Evolutionary conservation across 2,329 filamentous ascomycete species (phyloP).

Genomic region (Biscogniauxia sp.): DNA sequence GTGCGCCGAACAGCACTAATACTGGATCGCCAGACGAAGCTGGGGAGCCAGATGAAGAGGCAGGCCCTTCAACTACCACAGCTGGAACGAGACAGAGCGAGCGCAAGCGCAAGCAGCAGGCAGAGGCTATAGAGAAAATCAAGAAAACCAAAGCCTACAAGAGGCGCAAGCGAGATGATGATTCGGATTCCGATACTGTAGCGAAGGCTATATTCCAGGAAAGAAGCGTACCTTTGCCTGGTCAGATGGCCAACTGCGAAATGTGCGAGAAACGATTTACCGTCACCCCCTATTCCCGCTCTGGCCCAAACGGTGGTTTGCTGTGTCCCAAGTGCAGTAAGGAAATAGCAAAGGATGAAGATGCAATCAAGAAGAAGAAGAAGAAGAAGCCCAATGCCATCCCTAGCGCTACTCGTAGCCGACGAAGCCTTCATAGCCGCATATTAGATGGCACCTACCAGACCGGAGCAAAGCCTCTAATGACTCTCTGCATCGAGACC

Average conservation of each 20-base stretch:
- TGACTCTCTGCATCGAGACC: conserved; percentile 62
- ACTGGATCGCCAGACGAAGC: conserved; percentile 6
- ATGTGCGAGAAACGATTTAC: conserved; percentile 85
- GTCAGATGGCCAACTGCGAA: conserved; percentile 86
- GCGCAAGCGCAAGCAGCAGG: conserved; percentile 51
- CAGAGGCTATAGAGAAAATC: conserved; percentile 58
- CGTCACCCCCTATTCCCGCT: conserved; percentile 83
- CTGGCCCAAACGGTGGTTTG: conserved; percentile 80
- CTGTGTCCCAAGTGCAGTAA: conserved; percentile 81
- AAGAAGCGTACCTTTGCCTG: conserved; percentile 60
- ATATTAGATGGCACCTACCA: conserved; percentile 72
- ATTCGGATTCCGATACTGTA: conserved; percentile 47
- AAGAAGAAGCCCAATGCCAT: conserved; percentile 47
- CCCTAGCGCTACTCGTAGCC: conserved; percentile 55
- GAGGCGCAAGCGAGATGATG: conserved; percentile 44
- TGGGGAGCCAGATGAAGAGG: conserved; percentile 13
- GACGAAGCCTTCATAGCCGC: conserved; percentile 78
- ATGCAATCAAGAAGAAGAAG: conserved; percentile 55
- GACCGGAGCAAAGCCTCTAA: conserved; percentile 66
- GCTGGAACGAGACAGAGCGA: conserved; percentile 13
- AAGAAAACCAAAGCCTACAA: conserved; percentile 60
- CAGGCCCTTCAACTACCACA: conserved; percentile 6
- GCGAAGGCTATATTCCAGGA: conserved; percentile 48
- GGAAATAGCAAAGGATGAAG: conserved; percentile 65
- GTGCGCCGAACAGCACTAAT: neutral